Evolutionary conservation across 495 filamentous ascomycete genomes (phyloP), one percentile per base, ranked within the genome.

Genomic region (Daldinia bambusicola): DNA sequence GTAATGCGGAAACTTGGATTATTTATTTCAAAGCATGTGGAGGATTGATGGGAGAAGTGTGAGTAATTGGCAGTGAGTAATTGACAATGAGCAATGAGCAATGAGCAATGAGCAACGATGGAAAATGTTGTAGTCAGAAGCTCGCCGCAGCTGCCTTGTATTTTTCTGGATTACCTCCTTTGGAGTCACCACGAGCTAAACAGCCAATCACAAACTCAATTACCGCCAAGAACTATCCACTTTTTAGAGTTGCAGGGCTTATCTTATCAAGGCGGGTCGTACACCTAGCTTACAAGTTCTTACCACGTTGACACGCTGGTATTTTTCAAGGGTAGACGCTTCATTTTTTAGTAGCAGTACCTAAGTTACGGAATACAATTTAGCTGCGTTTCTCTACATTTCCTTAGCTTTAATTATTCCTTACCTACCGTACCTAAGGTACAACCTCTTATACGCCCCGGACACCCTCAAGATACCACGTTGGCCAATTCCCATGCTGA

Each of bases 261-360:
- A 72, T 72, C 69, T 72, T 72, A 72, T 72, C 69, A 16, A 10
- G 20, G 48, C n/a, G 40, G 55, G 66, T 43, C 45, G 8, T 34
- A 38, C 16, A 38, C 63, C 41, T 38, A 62, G 62, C 58, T 66
- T 22, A 18, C 53, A 31, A 53, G 58, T 62, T 67, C 55, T 71
- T 72, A 67, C 60, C 69, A 72, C 68, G 55, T 63, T 72, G 70
- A 69, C 65, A 72, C 64, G 59, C 70, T 68, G 70, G 70, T 72
- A 68, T 72, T 72, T 66, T 65, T 16, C 14, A 36, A 55, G 61
- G 48, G 43, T 70, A 32, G 12, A 61, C 16, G 43, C 16, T 22
- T 22, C 20, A 20, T 16, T 53, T 60, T 60, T 60, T 59, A 20
- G 38, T 20, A 63, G 32, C 37, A 55, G 34, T 14, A 53, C 14